Base-by-base conservation (phyloP, 345 rosid species). In the Arabidopsis suecica region DNA sequence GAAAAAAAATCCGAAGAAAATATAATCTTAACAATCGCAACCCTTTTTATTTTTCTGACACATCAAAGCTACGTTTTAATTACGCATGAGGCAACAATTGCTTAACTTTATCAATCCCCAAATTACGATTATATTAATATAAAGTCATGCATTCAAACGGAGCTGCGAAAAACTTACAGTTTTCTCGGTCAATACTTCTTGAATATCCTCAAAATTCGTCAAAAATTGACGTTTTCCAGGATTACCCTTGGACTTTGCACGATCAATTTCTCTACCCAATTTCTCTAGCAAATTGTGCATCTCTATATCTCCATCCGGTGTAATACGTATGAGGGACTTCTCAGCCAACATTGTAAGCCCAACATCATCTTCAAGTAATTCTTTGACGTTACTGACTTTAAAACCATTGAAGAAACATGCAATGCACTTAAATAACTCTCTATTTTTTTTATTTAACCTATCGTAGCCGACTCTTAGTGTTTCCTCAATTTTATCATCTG, bases 231-330 rank as follows among this genome's bases (percentile, higher is more conserved):
- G 55, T 50, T 47, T 30, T 5, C 58, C 68, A 61, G 72, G 75
- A 3, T 23, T 12, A 10, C 0, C 20, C 0, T 0, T 22, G 0
- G 67, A 61, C 50, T 77, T 50, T 50, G 8, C 33, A 0, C 36
- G 69, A 22, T 53, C 55, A 65, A 78, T 48, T 11, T 65, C 49
- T 49, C 37, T 3, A n/a, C 79, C 79, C 71, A 81, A 53, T 22
- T 77, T 76, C 30, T 65, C 72, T 13, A 77, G 61, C 64, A 73
- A 56, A 69, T 54, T 73, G 68, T 80, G 81, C 77, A 82, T 65
- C 4, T 61, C 9, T 11, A 77, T 14, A 23, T 5, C 0, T 20
- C 25, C 12, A 0, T 25, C 1, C 0, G 49, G 18, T 2, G 68
- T 58, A 2, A 67, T 14, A 49, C 51, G 32, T 22, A 83, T 11